Percentiles rank a stretch among this genome's conserved stretches.
phyloP scores from a whole-genome alignment of 73 alveolate species.

The Paramecium octaurelia region DNA sequence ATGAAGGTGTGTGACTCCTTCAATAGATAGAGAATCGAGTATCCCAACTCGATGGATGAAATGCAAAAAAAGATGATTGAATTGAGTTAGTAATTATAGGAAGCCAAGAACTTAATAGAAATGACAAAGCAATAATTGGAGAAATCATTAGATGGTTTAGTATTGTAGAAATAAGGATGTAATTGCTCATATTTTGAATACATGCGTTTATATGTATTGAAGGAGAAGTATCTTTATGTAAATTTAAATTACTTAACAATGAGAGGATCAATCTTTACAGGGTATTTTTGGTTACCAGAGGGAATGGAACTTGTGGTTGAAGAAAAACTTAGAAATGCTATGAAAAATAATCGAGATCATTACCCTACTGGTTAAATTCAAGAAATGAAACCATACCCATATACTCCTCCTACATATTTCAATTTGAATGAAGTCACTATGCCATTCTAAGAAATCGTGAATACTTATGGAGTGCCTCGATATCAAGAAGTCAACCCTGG shows the following conservation, averaged over 20 bases:
- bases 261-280: conserved; percentile 68
- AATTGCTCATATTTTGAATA: conserved; percentile 73
- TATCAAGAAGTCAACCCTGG: conserved; percentile 98
- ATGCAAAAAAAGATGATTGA: not conserved
- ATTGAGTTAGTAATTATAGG: not conserved
- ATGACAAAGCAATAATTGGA: not conserved
- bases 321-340: conserved; percentile 60
- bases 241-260: conserved; percentile 67
- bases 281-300: conserved; percentile 86
- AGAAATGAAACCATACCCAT: conserved; percentile 62
- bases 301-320: conserved; percentile 59
- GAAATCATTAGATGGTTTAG: not conserved
- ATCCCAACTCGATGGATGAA: not conserved
- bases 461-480: conserved; percentile 97
- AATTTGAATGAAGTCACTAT: conserved; percentile 88
- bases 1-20: not conserved
- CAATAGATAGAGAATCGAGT: not conserved
- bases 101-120: not conserved
- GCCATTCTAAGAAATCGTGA: conserved; percentile 92
- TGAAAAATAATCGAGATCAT: conserved; percentile 51
- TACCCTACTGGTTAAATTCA: conserved; percentile 69
- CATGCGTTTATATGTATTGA: conserved; percentile 66
- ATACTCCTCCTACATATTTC: conserved; percentile 91
- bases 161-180: not conserved
- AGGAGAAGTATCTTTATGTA: conserved; percentile 75